phyloP scores from a whole-genome alignment of 2,329 filamentous ascomycete species.

The Pseudogymnoascus sp. region DNA sequence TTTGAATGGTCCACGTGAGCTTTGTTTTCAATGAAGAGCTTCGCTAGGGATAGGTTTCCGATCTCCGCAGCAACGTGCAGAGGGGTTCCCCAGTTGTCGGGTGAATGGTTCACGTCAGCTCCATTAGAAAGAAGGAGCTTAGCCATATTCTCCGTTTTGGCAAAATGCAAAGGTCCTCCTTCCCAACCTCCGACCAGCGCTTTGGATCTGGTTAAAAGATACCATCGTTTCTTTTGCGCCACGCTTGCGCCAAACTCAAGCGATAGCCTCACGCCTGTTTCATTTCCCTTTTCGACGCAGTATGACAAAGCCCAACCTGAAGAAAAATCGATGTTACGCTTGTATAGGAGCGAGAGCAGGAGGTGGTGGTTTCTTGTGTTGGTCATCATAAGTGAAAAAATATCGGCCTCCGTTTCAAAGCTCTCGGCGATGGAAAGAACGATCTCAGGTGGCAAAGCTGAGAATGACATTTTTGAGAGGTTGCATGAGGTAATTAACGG shows the following conservation, averaged over 20 bases:
- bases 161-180: not conserved
- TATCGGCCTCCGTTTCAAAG: not conserved
- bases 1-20: not conserved
- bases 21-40: too few relatives aligned
- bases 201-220: too few relatives aligned
- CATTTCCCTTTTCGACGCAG: not conserved
- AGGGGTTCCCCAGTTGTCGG: too few relatives aligned
- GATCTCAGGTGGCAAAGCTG: not conserved
- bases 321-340: not conserved
- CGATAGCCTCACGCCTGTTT: not conserved
- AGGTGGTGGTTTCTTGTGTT: not conserved
- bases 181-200: too few relatives aligned
- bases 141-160: not conserved
- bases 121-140: not conserved
- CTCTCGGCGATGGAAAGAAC: not conserved
- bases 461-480: not conserved
- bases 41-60: too few relatives aligned
- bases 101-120: not conserved
- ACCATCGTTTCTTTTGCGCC: too few relatives aligned
- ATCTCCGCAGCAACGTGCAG: too few relatives aligned
- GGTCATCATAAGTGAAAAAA: not conserved
- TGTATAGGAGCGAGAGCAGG: not conserved
- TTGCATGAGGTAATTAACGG: too few relatives aligned
- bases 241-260: not conserved
- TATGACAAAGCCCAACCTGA: not conserved